Conservation (phyloP, 106 monocot species). For the Cymbidium sinense region DNA sequence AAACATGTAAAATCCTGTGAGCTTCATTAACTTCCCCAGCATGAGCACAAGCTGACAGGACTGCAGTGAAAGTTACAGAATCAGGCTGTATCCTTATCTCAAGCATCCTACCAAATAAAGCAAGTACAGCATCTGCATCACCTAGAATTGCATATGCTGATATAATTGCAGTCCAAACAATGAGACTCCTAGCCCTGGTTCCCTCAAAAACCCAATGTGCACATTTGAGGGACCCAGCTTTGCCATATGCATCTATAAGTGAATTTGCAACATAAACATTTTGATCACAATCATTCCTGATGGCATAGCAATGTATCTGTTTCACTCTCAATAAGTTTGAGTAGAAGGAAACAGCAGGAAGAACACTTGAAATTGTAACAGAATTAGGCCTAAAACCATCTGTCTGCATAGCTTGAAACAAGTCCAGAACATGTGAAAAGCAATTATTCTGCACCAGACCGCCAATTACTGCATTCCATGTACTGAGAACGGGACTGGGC, state of each 20-base stretch:
- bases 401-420: conserved; percentile 23
- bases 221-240: conserved; percentile 38
- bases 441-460: conserved; percentile 33
- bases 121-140: conserved; percentile 22
- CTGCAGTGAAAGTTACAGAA: conserved; percentile 34
- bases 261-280: conserved; percentile 32
- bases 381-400: conserved; percentile 32
- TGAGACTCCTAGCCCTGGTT: conserved; percentile 17
- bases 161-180: conserved; percentile 56
- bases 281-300: conserved; percentile 26
- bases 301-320: conserved; percentile 34
- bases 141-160: conserved; percentile 43
- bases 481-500: conserved; percentile 13
- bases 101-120: conserved; percentile 35
- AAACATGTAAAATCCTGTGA: conserved; percentile 13
- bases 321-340: conserved; percentile 27
- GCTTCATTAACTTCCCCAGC: conserved; percentile 27
- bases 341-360: conserved; percentile 31
- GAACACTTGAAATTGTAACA: conserved; percentile 28
- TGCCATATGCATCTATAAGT: conserved; percentile 43
- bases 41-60: conserved; percentile 39
- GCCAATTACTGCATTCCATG: conserved; percentile 38
- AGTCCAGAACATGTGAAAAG: conserved; percentile 8
- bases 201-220: conserved; percentile 21
- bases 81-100: conserved; percentile 14